phyloP scores from a whole-genome alignment of 2,329 filamentous ascomycete species.

The Phaeosphaeria sp. region DNA sequence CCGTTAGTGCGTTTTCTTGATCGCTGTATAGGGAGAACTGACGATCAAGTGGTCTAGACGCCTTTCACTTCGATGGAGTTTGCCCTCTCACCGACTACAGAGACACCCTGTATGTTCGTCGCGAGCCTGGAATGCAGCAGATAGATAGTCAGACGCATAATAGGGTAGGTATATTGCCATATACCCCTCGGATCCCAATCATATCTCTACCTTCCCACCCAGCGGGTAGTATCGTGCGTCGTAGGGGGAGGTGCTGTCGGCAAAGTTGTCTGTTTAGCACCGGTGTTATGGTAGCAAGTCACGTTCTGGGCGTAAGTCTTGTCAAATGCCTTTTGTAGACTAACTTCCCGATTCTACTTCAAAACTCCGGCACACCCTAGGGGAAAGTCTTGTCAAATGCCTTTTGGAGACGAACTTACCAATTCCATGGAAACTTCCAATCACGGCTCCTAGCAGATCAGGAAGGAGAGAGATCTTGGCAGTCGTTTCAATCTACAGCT shows the following conservation, averaged over 20 bases:
- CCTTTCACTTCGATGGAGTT: neutral
- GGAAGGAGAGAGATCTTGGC: neutral
- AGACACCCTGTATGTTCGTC: neutral
- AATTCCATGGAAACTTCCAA: conserved; percentile 3
- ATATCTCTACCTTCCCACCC: conserved; percentile 26
- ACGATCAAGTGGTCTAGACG: neutral
- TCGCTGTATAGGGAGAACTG: neutral
- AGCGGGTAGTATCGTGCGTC: conserved; percentile 8
- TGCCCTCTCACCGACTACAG: neutral
- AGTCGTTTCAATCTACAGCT: neutral
- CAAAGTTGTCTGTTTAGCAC: conserved; percentile 10
- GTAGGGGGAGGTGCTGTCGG: conserved; percentile 13
- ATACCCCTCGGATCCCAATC: conserved; percentile 1
- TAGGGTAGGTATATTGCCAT: neutral
- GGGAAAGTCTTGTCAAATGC: conserved; percentile 20
- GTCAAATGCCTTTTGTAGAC: conserved; percentile 22
- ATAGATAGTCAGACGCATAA: neutral
- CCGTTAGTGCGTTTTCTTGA: neutral
- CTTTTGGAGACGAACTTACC: conserved; percentile 11
- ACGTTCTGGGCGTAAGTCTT: conserved; percentile 13
- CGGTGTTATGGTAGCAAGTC: conserved; percentile 16
- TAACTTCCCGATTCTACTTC: neutral
- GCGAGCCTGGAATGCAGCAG: neutral
- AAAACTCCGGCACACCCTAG: no score
- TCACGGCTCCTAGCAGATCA: neutral